Conservation (phyloP, 2,329 filamentous ascomycete genomes). For the Talaromyces sp. region DNA sequence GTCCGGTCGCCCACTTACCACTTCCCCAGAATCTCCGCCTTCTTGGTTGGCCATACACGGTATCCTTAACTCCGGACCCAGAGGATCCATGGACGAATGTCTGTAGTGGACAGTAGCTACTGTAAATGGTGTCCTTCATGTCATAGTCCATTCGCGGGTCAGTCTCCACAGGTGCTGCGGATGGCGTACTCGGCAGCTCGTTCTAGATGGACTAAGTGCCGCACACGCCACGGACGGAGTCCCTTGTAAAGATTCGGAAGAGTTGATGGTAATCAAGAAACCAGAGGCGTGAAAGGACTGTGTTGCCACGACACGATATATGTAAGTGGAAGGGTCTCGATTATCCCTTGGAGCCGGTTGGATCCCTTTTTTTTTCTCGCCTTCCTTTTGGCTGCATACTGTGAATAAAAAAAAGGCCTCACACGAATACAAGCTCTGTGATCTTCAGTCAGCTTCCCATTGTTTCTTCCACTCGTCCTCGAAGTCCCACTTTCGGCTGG, state of each 20-base stretch:
- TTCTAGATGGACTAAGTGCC: background rate
- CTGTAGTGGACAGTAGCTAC: too few species aligned
- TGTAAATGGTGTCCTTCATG: background rate
- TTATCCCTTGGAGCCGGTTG: background rate
- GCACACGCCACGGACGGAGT: background rate
- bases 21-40: too few species aligned
- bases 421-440: background rate
- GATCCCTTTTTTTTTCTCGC: background rate
- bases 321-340: too few species aligned
- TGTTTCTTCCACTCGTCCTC: background rate
- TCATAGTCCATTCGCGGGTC: constrained; percentile 3
- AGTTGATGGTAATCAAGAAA: background rate
- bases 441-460: background rate
- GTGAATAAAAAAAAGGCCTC: background rate
- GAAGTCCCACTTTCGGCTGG: constrained; percentile 15
- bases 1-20: background rate
- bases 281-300: background rate
- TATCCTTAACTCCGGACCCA: constrained; percentile 13
- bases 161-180: background rate
- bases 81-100: too few species aligned
- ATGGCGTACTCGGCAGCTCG: constrained; percentile 1
- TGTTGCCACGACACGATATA: too few species aligned
- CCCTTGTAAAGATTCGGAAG: background rate
- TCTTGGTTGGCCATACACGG: background rate
- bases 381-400: too few species aligned